Conservation (phyloP, 768 basidiomycete genomes). For the Candolleomyces eurysporus region DNA sequence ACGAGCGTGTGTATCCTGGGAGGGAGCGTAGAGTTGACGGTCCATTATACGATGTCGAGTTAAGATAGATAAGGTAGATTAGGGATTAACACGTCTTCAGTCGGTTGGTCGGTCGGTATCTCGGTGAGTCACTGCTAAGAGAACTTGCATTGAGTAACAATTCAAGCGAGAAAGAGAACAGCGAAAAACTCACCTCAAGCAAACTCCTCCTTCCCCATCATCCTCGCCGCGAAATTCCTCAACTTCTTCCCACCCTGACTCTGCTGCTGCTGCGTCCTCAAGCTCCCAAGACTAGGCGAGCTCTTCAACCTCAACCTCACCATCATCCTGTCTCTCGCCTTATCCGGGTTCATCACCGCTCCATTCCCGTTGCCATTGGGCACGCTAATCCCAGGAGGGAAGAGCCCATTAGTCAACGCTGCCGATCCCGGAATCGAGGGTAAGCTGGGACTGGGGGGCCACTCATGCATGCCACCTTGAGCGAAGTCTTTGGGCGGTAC, state of each 20-base stretch:
- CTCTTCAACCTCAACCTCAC: slow-evolving; percentile 2
- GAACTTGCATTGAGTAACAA: not conserved
- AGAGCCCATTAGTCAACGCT: not conserved
- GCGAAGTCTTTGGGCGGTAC: not conserved
- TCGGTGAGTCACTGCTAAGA: not conserved
- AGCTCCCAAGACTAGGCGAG: not conserved
- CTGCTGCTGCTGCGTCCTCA: not conserved
- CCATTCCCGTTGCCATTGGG: not conserved
- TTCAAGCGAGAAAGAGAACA: not conserved
- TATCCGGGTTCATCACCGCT: not conserved
- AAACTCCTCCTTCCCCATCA: not conserved
- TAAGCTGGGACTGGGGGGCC: not conserved
- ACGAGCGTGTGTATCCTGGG: not conserved
- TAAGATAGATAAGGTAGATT: too few relatives aligned
- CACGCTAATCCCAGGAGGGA: not conserved
- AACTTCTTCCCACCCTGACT: not conserved
- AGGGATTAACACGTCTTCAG: not conserved
- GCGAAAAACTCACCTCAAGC: not conserved
- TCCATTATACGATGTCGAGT: not conserved
- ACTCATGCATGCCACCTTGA: not conserved
- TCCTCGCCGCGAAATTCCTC: slow-evolving; percentile 3
- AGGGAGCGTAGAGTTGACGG: not conserved
- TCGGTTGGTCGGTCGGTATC: too few relatives aligned
- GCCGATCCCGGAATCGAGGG: not conserved
- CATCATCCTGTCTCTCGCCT: not conserved